A percentile compares a stretch with the other conserved stretches of the same genome.
Conservation (phyloP, 768 basidiomycete genomes). For the Infundibulicybe gibba region DNA sequence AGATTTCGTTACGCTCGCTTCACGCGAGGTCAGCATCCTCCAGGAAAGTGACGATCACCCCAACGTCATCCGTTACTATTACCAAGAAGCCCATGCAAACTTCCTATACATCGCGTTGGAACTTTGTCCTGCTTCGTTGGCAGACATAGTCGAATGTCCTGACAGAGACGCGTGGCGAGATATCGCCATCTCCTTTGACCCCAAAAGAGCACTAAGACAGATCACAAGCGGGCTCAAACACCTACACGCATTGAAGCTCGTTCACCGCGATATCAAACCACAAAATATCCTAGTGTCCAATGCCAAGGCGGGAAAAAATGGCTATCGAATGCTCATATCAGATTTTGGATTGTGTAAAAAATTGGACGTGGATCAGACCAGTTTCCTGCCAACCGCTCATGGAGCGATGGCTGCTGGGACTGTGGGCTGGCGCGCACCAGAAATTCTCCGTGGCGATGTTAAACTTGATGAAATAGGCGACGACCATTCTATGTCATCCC, state of each 20-base stretch:
- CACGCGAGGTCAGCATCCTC: constrained; percentile 89
- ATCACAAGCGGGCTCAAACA: constrained; percentile 87
- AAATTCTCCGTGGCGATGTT: constrained; percentile 92
- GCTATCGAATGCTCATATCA: constrained; percentile 85
- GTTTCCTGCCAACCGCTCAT: constrained; percentile 89
- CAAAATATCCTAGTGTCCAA: constrained; percentile 92
- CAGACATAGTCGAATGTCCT: constrained; percentile 81
- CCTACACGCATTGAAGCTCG: constrained; percentile 89
- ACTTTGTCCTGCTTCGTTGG: constrained; percentile 86
- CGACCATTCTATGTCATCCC: constrained; percentile 64
- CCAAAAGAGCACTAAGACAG: constrained; percentile 84
- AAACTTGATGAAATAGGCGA: constrained; percentile 78
- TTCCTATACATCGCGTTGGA: constrained; percentile 99
- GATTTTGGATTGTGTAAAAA: constrained; percentile 98
- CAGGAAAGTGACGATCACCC: constrained; percentile 98
- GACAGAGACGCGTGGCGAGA: constrained; percentile 68
- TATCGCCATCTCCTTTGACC: constrained; percentile 73
- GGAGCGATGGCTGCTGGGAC: constrained; percentile 90
- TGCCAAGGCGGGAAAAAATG: constrained; percentile 43
- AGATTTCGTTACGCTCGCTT: constrained; percentile 93
- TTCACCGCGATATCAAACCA: constrained; percentile 99
- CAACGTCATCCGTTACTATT: constrained; percentile 98
- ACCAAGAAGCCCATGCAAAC: constrained; percentile 89
- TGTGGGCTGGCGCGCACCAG: constrained; percentile 96
- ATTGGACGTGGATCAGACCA: constrained; percentile 93